A percentile compares a stretch with the other conserved stretches of the same genome.
These are phyloP conservation scores for Rhynchospora breviuscula DNA, from an alignment of 176 grass and related monocot species.

Conservation along the genomic window DNA sequence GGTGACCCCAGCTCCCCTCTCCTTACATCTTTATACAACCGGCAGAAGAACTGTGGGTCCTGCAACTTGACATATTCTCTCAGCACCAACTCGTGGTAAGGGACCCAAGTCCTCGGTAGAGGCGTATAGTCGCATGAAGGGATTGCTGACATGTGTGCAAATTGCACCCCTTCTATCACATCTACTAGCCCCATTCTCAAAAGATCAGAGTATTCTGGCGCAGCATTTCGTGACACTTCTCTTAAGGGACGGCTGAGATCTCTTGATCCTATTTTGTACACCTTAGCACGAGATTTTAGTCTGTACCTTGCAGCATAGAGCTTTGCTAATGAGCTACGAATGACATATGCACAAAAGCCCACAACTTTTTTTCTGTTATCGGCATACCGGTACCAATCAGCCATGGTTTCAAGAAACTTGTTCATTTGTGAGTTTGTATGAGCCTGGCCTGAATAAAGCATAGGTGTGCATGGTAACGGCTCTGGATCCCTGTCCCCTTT, in stretches of 20 bases:
- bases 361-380: conserved; percentile 96
- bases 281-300: conserved; percentile 91
- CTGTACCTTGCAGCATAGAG: conserved; percentile 88
- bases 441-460: conserved; percentile 86
- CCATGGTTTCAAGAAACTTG: conserved; percentile 97
- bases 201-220: conserved; percentile 92
- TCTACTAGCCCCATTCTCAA: conserved; percentile 90
- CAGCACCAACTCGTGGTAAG: conserved; percentile 69
- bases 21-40: conserved; percentile 70
- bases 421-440: conserved; percentile 99
- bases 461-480: conserved; percentile 65
- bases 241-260: conserved; percentile 80
- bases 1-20: conserved; percentile 57
- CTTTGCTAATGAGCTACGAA: conserved; percentile 83
- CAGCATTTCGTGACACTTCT: conserved; percentile 76
- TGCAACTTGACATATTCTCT: conserved; percentile 85
- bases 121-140: conserved; percentile 91
- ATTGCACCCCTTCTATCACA: conserved; percentile 87
- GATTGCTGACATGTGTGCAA: conserved; percentile 74
- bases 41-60: conserved; percentile 81
- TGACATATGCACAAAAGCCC: conserved; percentile 83
- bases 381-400: conserved; percentile 87
- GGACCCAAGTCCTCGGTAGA: conserved; percentile 82
- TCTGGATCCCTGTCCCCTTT: conserved; percentile 88
- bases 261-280: conserved; percentile 86